Conservation (phyloP, 768 basidiomycete species). For the Sarcodon sp. region DNA sequence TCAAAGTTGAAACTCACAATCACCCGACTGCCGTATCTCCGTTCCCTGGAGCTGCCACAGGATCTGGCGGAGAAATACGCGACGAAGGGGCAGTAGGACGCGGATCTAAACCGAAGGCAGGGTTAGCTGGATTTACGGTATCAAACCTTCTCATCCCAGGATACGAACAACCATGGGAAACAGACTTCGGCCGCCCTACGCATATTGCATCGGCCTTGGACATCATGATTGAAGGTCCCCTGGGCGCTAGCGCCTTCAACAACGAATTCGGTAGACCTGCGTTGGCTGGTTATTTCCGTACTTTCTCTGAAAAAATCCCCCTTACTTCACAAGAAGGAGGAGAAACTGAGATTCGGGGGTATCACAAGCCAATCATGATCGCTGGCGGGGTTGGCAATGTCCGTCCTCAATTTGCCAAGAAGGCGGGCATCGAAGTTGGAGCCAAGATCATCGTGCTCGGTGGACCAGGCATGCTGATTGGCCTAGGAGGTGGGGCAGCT, state of each 20-base stretch:
- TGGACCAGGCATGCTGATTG: slow-evolving; percentile 93
- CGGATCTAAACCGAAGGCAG: slow-evolving; percentile 94
- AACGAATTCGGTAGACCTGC: slow-evolving; percentile 97
- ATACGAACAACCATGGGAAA: slow-evolving; percentile 91
- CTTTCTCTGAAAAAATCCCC: slow-evolving; percentile 73
- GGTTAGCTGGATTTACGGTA: slow-evolving; percentile 84
- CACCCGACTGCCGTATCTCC: slow-evolving; percentile 98
- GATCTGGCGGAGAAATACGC: slow-evolving; percentile 95
- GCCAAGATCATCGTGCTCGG: slow-evolving; percentile 89
- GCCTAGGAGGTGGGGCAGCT: slow-evolving; percentile 93
- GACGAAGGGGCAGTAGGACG: slow-evolving; percentile 95
- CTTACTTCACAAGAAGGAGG: slow-evolving; percentile 27
- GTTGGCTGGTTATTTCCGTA: slow-evolving; percentile 88
- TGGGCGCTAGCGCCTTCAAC: slow-evolving; percentile 94
- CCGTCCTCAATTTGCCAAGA: slow-evolving; percentile 69
- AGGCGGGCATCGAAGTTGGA: slow-evolving; percentile 63
- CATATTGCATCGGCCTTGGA: slow-evolving; percentile 91
- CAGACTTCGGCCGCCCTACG: slow-evolving; percentile 77
- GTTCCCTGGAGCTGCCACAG: slow-evolving; percentile 96
- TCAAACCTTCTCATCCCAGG: slow-evolving; percentile 91
- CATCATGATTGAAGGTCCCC: slow-evolving; percentile 94
- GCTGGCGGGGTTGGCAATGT: slow-evolving; percentile 96
- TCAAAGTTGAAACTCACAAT: slow-evolving; percentile 99
- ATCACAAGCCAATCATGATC: slow-evolving; percentile 99
- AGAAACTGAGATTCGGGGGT: slow-evolving; percentile 66